Evolutionary conservation across 2,329 filamentous ascomycete species (phyloP).

Genomic region (Westerdykella sp.): DNA sequence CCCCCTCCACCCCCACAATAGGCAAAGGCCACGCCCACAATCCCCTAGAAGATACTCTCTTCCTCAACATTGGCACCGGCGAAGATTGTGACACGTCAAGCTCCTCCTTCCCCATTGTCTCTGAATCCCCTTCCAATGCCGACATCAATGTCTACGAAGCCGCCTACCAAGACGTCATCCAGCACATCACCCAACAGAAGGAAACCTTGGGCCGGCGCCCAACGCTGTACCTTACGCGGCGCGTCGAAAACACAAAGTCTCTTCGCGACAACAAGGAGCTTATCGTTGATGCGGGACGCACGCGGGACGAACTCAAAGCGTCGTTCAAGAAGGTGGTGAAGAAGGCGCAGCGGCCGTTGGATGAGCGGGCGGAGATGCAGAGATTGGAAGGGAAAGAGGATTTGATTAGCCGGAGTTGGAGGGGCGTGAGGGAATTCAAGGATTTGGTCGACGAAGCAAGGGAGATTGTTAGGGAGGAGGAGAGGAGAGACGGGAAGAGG

Average conservation of each 20-base stretch:
- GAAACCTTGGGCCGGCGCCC: constrained; percentile 34
- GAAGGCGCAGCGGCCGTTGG: constrained; percentile 30
- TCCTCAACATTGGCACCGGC: constrained; percentile 71
- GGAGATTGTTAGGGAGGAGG: constrained; percentile 27
- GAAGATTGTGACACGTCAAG: constrained; percentile 25
- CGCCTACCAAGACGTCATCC: constrained; percentile 77
- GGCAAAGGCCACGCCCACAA: constrained; percentile 58
- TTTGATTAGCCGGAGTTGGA: constrained; percentile 25
- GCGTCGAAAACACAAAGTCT: constrained; percentile 43
- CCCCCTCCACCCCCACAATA: constrained; percentile 24
- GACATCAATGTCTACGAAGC: constrained; percentile 85
- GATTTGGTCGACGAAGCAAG: constrained; percentile 31
- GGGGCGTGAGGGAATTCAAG: constrained; percentile 29
- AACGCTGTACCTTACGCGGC: constrained; percentile 52
- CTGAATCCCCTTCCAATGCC: constrained; percentile 76
- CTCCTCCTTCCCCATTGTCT: constrained; percentile 51
- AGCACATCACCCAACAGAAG: constrained; percentile 56
- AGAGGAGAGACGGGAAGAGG: constrained; percentile 15
- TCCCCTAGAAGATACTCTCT: constrained; percentile 58
- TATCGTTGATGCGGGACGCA: constrained; percentile 28
- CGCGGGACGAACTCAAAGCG: constrained; percentile 21
- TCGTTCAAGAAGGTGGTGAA: constrained; percentile 33
- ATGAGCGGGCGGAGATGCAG: constrained; percentile 27
- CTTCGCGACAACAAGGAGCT: constrained; percentile 31
- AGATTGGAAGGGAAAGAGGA: constrained; percentile 31